Evolutionary conservation across 805 yeast species (phyloP).

Genomic region (Metschnikowia orientalis): DNA sequence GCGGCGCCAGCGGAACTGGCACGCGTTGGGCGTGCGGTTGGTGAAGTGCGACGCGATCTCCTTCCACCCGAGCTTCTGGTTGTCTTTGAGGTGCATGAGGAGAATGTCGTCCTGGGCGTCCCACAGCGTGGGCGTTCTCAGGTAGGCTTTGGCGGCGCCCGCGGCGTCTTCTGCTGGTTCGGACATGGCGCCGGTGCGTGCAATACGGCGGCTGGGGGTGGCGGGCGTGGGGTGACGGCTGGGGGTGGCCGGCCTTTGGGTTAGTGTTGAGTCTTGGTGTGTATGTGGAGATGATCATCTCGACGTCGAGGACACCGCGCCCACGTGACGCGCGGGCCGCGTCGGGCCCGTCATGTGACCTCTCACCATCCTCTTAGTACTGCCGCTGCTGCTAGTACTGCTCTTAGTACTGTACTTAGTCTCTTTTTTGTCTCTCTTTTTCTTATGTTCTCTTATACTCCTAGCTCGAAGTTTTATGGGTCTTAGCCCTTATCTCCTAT

Average conservation of each 20-base stretch:
- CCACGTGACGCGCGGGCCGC: slow-evolving; percentile 8
- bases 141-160: slow-evolving; percentile 13
- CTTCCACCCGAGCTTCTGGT: slow-evolving; percentile 83
- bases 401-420: neutral
- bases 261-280: neutral
- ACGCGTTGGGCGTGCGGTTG: slow-evolving; percentile 82
- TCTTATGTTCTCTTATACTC: no score
- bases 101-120: slow-evolving; percentile 45
- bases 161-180: slow-evolving; percentile 8
- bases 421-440: neutral
- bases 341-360: slow-evolving; percentile 1
- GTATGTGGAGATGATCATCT: slow-evolving; percentile 18
- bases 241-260: neutral
- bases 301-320: slow-evolving; percentile 14
- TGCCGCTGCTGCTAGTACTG: no score
- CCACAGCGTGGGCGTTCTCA: slow-evolving; percentile 46
- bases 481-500: no score
- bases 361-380: neutral
- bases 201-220: slow-evolving; percentile 6
- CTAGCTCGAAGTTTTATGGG: no score
- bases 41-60: slow-evolving; percentile 77
- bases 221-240: slow-evolving; percentile 1
- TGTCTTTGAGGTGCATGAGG: slow-evolving; percentile 62
- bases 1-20: slow-evolving; percentile 87
- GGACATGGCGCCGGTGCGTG: slow-evolving; percentile 7